Evolutionary conservation across 2,329 filamentous ascomycete genomes (phyloP).

Genomic region (Sphaceloma murrayae): DNA sequence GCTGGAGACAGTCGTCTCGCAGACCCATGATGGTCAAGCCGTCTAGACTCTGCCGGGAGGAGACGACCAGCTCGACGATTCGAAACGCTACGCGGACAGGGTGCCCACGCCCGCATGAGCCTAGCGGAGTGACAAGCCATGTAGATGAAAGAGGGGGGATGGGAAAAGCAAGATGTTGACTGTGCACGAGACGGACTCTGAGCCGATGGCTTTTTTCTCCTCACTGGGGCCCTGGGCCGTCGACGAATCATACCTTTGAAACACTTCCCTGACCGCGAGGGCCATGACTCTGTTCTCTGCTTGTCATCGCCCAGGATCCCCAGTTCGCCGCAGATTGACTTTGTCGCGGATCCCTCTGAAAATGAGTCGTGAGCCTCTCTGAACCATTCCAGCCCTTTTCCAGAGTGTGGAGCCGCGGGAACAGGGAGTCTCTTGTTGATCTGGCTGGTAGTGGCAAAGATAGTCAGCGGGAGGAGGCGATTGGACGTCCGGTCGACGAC

Average conservation of each 20-base stretch:
- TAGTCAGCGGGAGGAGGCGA: no score
- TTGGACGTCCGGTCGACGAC: no score
- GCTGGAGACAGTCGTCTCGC: background rate
- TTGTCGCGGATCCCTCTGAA: background rate
- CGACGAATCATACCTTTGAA: constrained; percentile 9
- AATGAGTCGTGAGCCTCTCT: no score
- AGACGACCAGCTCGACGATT: background rate
- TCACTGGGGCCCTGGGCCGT: constrained; percentile 6
- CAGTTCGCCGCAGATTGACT: constrained; percentile 8
- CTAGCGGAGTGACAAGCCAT: constrained; percentile 2
- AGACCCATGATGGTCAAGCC: background rate
- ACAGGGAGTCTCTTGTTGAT: no score
- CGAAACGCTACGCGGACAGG: constrained; percentile 12
- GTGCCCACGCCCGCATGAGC: background rate
- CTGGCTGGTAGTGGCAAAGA: no score
- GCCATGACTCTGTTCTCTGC: background rate
- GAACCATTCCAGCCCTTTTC: no score
- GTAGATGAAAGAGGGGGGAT: constrained; percentile 2
- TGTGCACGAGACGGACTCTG: constrained; percentile 4
- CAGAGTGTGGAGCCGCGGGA: no score
- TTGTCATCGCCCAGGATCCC: background rate
- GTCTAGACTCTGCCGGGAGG: background rate
- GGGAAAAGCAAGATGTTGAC: constrained; percentile 9
- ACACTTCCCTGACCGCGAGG: constrained; percentile 4
- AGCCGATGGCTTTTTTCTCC: background rate